A percentile compares a stretch with the other conserved stretches of the same genome.
phyloP scores from a whole-genome alignment of 768 basidiomycete genomes.

The Brasilioporus rufonigricans region DNA sequence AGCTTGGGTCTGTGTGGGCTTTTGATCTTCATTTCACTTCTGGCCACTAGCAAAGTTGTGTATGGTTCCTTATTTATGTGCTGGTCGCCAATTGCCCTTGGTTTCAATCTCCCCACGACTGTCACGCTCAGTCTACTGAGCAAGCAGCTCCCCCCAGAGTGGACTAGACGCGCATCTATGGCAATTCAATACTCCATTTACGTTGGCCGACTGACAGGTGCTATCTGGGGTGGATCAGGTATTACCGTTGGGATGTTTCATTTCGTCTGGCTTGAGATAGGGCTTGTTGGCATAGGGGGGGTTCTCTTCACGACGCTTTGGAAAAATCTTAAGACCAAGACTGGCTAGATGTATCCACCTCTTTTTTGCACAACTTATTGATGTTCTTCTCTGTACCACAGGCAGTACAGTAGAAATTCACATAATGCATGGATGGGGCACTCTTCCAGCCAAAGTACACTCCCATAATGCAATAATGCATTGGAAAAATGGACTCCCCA shows the following conservation, averaged over 20 bases:
- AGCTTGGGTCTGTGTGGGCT: constrained; percentile 52
- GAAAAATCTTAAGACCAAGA: constrained; percentile 64
- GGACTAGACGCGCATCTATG: constrained; percentile 56
- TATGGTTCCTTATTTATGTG: constrained; percentile 47
- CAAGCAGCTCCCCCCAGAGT: constrained; percentile 63
- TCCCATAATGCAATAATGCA: too few relatives aligned
- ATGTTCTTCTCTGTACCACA: not conserved
- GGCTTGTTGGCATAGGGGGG: constrained; percentile 55
- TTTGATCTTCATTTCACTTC: constrained; percentile 47
- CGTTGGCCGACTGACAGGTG: constrained; percentile 60
- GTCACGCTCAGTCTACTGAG: constrained; percentile 64
- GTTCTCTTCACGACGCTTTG: constrained; percentile 55
- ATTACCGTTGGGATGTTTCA: constrained; percentile 52
- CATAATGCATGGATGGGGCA: too few relatives aligned
- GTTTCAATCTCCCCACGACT: constrained; percentile 72
- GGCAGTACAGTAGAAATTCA: too few relatives aligned
- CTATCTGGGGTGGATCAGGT: constrained; percentile 67
- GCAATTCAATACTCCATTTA: constrained; percentile 71
- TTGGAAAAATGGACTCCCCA: too few relatives aligned
- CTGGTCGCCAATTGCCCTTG: constrained; percentile 56
- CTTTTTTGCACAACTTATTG: not conserved
- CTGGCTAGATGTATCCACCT: constrained; percentile 37
- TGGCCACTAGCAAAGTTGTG: constrained; percentile 38
- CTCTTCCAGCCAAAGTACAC: too few relatives aligned
- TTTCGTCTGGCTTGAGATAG: constrained; percentile 60